phyloP scores from a whole-genome alignment of 306 rosid species.

The Acacia confusa region DNA sequence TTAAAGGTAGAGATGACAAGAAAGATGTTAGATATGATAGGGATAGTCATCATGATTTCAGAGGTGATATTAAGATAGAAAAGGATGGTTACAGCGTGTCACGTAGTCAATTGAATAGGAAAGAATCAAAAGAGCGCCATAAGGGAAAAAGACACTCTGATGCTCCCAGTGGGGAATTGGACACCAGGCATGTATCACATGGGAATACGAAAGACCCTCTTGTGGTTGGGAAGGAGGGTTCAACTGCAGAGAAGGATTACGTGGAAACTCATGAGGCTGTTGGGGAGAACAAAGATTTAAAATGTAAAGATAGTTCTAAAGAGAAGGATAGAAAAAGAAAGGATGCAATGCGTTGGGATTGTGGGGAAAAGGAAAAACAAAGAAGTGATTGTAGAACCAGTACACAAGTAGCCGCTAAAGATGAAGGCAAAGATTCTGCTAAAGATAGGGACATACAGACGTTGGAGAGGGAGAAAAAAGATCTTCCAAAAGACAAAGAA shows the following conservation, averaged over 20 bases:
- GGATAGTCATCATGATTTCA: constrained; percentile 58
- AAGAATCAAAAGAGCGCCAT: constrained; percentile 77
- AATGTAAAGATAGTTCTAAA: constrained; percentile 77
- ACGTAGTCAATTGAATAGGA: constrained; percentile 60
- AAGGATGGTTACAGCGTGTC: constrained; percentile 56
- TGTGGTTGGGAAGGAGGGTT: constrained; percentile 70
- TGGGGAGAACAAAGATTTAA: constrained; percentile 79
- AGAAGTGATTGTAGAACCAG: constrained; percentile 42
- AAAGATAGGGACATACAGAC: constrained; percentile 38
- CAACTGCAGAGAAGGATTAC: constrained; percentile 51
- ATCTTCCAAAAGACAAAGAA: constrained; percentile 72
- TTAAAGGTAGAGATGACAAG: constrained; percentile 66
- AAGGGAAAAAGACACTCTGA: constrained; percentile 78
- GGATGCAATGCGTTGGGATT: constrained; percentile 76
- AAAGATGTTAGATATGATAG: constrained; percentile 68
- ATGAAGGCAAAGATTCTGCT: neutral
- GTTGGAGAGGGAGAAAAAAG: constrained; percentile 80
- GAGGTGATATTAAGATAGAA: constrained; percentile 62
- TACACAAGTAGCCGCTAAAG: neutral
- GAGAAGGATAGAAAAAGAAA: constrained; percentile 90
- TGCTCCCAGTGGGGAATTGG: constrained; percentile 53
- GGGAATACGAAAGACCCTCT: constrained; percentile 50
- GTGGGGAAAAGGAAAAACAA: constrained; percentile 88
- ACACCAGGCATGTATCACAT: constrained; percentile 55
- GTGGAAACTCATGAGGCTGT: constrained; percentile 74